These are phyloP conservation scores for Fusarium sulawesiense DNA, from an alignment of 2,329 filamentous ascomycete genomes.

Conservation along the genomic window DNA sequence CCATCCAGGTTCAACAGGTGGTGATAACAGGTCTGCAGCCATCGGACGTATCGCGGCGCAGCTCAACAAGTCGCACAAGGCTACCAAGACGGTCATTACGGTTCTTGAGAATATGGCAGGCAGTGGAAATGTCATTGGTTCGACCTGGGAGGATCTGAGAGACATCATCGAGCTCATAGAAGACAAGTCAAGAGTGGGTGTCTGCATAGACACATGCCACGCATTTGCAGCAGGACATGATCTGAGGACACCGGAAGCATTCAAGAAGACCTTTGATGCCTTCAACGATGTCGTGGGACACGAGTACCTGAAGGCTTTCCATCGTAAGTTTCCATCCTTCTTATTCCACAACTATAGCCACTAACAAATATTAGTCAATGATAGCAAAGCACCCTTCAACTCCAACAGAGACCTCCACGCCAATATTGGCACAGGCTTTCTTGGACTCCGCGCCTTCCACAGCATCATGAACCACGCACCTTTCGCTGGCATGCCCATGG, in stretches of 20 bases:
- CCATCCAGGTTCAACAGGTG: slow-evolving; percentile 87
- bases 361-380: slow-evolving; percentile 72
- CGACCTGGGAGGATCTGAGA: slow-evolving; percentile 84
- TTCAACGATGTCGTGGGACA: slow-evolving; percentile 84
- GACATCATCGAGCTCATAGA: slow-evolving; percentile 85
- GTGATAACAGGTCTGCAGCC: slow-evolving; percentile 73
- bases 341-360: neutral
- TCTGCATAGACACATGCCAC: slow-evolving; percentile 97
- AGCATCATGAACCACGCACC: slow-evolving; percentile 85
- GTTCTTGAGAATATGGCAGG: slow-evolving; percentile 97
- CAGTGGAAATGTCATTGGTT: slow-evolving; percentile 86
- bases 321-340: slow-evolving; percentile 57
- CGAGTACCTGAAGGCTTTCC: slow-evolving; percentile 84
- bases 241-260: slow-evolving; percentile 78
- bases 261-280: slow-evolving; percentile 76
- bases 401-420: slow-evolving; percentile 91
- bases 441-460: slow-evolving; percentile 91
- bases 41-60: slow-evolving; percentile 82
- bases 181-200: slow-evolving; percentile 85
- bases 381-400: slow-evolving; percentile 88
- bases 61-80: slow-evolving; percentile 83
- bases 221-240: slow-evolving; percentile 96
- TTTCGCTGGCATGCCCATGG: slow-evolving; percentile 85
- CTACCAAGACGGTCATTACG: slow-evolving; percentile 80
- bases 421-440: slow-evolving; percentile 94